Evolutionary conservation across 1,284 basidiomycete genomes (phyloP).

Genomic region (Puccinia coronata): DNA sequence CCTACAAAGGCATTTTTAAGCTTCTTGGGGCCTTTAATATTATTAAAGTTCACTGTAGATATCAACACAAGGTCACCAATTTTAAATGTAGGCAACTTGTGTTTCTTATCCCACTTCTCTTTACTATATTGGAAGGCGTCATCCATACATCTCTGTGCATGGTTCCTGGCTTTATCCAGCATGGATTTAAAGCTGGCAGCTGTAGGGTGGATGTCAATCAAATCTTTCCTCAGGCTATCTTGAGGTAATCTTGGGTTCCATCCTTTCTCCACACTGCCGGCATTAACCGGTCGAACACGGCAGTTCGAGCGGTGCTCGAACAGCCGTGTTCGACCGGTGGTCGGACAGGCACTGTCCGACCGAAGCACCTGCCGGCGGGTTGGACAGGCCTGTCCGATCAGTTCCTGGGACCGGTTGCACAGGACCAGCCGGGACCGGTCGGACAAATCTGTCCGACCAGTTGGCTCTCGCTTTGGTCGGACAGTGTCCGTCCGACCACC

Average conservation of each 20-base stretch:
- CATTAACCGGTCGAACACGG: no score
- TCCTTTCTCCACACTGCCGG: background rate
- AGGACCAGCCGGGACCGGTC: no score
- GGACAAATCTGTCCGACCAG: no score
- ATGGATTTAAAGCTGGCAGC: background rate
- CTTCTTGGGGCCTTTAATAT: background rate
- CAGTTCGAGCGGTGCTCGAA: no score
- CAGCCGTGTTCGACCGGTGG: background rate
- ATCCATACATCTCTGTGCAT: background rate
- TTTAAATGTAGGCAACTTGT: background rate
- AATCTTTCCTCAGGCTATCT: background rate
- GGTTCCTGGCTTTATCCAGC: background rate
- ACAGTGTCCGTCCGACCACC: no score
- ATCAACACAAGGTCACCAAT: conserved; percentile 8
- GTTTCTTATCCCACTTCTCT: background rate
- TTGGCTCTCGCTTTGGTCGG: no score
- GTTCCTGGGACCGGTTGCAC: no score
- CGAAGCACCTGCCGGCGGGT: no score
- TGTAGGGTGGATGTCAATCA: conserved; percentile 1
- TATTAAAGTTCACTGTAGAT: conserved; percentile 22
- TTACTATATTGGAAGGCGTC: background rate
- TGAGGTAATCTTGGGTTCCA: background rate
- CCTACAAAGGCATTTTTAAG: conserved; percentile 26
- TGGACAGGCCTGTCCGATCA: no score
- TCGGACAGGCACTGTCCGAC: no score